Conservation (phyloP, 2,329 filamentous ascomycete species). For the Rutstroemia sp. region DNA sequence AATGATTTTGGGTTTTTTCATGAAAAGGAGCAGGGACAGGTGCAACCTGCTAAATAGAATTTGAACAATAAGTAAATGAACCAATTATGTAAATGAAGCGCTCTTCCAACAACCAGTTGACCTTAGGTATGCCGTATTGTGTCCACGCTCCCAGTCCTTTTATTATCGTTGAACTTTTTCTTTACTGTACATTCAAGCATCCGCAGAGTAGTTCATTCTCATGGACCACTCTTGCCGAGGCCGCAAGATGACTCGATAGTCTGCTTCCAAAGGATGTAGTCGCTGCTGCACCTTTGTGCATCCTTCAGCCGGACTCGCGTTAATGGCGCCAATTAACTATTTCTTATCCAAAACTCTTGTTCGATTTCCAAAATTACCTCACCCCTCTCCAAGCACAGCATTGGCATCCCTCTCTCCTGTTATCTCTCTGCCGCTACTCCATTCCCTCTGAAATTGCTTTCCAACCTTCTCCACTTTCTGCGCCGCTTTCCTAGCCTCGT, state of each 20-base stretch:
- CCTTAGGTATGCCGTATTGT: neutral
- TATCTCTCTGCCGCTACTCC: constrained; percentile 33
- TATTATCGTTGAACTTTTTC: too few species aligned
- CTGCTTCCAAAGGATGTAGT: too few species aligned
- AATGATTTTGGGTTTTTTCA: constrained; percentile 1
- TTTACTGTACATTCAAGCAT: too few species aligned
- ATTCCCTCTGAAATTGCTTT: constrained; percentile 46
- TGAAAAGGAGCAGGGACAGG: constrained; percentile 3
- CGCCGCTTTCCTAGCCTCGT: constrained; percentile 46
- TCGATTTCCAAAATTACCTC: neutral
- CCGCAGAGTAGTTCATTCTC: too few species aligned
- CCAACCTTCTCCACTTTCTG: constrained; percentile 47
- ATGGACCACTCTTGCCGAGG: too few species aligned
- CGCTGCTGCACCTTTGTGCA: neutral
- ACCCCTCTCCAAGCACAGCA: neutral
- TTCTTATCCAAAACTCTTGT: neutral
- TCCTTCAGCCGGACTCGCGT: neutral
- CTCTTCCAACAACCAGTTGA: neutral
- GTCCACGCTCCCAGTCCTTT: neutral
- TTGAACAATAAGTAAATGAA: constrained; percentile 8
- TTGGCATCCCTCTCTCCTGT: constrained; percentile 6
- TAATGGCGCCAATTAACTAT: neutral
- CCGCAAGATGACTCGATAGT: too few species aligned
- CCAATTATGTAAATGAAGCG: neutral
- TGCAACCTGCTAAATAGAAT: constrained; percentile 8